phyloP scores from a whole-genome alignment of 345 rosid species.

The Euphorbia pulcherrima region DNA sequence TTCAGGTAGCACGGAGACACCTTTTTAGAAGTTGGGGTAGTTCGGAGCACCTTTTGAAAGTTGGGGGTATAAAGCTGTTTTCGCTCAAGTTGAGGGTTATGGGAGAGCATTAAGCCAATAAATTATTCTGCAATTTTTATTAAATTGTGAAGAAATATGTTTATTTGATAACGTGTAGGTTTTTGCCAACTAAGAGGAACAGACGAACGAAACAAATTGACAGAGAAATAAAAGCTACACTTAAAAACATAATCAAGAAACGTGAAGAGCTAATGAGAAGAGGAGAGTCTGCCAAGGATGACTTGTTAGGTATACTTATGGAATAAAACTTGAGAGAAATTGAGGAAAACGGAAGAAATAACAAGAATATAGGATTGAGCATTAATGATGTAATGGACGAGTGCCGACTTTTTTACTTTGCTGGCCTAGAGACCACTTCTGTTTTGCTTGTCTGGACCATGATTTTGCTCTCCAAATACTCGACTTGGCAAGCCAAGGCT shows the following conservation, averaged over 20 bases:
- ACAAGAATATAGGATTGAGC: conserved; percentile 28
- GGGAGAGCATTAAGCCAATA: no score
- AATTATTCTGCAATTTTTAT: no score
- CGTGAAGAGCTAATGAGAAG: conserved; percentile 34
- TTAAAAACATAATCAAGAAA: conserved; percentile 31
- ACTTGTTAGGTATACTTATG: conserved; percentile 43
- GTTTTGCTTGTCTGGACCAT: conserved; percentile 22
- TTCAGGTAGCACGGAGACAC: no score
- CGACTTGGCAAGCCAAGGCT: conserved; percentile 13
- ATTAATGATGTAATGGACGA: conserved; percentile 29
- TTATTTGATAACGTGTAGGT: no score
- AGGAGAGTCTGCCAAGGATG: conserved; percentile 30
- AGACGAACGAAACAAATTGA: conserved; percentile 36
- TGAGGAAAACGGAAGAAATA: conserved; percentile 19
- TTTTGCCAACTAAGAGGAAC: conserved; percentile 41
- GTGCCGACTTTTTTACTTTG: conserved; percentile 24
- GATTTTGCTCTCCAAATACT: conserved; percentile 19
- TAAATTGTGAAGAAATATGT: no score
- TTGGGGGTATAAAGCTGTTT: no score
- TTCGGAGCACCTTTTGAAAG: no score
- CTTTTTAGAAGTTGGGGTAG: no score
- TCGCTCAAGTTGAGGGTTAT: no score
- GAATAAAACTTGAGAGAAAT: conserved; percentile 38
- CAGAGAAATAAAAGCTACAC: conserved; percentile 26
- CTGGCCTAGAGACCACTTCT: conserved; percentile 24